Evolutionary conservation across 495 filamentous ascomycete species (phyloP), one percentile per base, ranked within the genome.

Genomic region (Hyaloscypha variabilis): DNA sequence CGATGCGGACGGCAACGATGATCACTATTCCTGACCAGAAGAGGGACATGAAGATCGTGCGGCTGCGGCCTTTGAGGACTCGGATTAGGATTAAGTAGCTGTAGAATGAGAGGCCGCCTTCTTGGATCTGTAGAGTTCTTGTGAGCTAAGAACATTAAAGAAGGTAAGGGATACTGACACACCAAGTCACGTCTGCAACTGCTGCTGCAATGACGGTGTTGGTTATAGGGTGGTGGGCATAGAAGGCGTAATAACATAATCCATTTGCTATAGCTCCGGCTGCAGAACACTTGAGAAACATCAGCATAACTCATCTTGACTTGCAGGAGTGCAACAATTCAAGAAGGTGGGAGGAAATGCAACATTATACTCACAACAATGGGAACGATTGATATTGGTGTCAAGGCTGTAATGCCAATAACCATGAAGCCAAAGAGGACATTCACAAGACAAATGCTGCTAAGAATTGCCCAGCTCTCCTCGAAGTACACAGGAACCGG

Each of bases 31-130:
- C 34, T 14, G 58, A n/a, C 76, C 76, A 78, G 65, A 78, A 78
- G 19, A 76, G 3, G 63, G 26, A 14, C 36, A 69, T 55, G 59
- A 76, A 78, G 17, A 71, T 30, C 5, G 31, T 8, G 23, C 72
- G 72, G 8, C 55, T 50, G 24, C 21, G 46, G 23, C 54, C 24
- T 13, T 50, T 66, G 8, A 78, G 74, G 49, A 76, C 67, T 25
- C 73, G 72, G 5, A 56, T 54, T 8, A 78, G 67, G 52, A 78
- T 77, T 13, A 72, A 58, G 58, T 78, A 78, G 64, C 75, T 77
- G 67, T 77, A 77, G 60, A 78, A 76, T 3, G 76, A 77, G 8
- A 78, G 53, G 3, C 76, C 76, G 1, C 69, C 75, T 70, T 78
- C 76, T 71, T 78, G 76, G 57, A 75, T 66, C 76, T 77, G 23